Percentiles rank a stretch among this genome's conserved stretches.
These are phyloP conservation scores for Penicillium malachiteum DNA, from an alignment of 495 filamentous ascomycete genomes.

Conservation along the genomic window DNA sequence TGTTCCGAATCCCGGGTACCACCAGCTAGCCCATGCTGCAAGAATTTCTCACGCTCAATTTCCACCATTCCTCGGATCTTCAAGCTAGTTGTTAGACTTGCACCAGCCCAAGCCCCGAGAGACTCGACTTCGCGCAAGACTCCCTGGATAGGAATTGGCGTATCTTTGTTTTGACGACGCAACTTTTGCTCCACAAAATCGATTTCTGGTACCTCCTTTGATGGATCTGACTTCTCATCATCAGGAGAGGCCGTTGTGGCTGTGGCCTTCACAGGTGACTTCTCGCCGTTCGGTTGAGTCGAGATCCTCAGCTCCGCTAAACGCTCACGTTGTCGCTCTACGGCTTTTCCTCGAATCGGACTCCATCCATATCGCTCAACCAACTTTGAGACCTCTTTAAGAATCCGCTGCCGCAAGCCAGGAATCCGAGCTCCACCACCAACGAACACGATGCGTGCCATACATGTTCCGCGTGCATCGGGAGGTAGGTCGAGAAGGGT, in stretches of 20 bases:
- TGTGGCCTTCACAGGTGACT: not conserved
- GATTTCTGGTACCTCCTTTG: constrained; percentile 35
- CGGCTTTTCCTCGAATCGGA: constrained; percentile 60
- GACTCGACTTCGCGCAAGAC: constrained; percentile 74
- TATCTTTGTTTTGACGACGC: constrained; percentile 47
- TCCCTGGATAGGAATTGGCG: constrained; percentile 50
- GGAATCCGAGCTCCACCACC: constrained; percentile 79
- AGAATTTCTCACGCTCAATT: constrained; percentile 81
- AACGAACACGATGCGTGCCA: constrained; percentile 86
- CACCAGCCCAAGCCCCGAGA: constrained; percentile 85
- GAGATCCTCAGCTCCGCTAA: constrained; percentile 45
- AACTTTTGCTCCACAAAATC: constrained; percentile 68
- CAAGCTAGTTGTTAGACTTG: constrained; percentile 74
- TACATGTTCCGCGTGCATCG: constrained; percentile 79
- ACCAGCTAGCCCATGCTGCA: constrained; percentile 72
- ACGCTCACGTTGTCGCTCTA: constrained; percentile 54
- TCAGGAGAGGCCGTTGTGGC: constrained; percentile 40
- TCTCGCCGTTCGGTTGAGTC: constrained; percentile 22
- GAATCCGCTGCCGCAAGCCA: constrained; percentile 75
- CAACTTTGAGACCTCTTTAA: constrained; percentile 68
- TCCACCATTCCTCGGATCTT: constrained; percentile 78
- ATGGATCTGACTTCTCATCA: constrained; percentile 32
- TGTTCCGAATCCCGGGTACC: constrained; percentile 63
- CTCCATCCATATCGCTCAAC: constrained; percentile 75
- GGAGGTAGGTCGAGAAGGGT: constrained; percentile 72